These are phyloP conservation scores for Plectosphaerella sp. DNA, from an alignment of 2,329 filamentous ascomycete genomes.

Conservation along the genomic window DNA sequence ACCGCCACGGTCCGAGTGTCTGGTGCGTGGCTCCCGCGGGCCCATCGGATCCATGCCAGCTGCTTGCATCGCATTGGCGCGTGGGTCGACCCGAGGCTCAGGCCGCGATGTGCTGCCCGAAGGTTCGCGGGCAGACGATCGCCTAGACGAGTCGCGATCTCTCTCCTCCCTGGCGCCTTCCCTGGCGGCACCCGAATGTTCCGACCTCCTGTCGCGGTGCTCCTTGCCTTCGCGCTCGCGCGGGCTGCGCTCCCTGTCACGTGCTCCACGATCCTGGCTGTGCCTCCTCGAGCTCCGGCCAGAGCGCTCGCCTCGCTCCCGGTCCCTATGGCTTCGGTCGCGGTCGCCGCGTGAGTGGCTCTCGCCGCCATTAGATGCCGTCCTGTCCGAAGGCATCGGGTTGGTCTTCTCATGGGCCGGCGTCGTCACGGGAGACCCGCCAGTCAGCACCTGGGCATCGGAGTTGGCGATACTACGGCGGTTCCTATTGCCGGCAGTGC, in stretches of 20 bases:
- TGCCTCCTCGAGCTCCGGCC: conserved; percentile 30
- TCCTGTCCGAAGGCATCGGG: conserved; percentile 27
- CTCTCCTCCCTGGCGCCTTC: conserved; percentile 17
- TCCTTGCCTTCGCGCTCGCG: conserved; percentile 43
- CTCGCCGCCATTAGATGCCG: conserved; percentile 24
- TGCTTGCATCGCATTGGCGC: neutral
- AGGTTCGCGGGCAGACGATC: conserved; percentile 10
- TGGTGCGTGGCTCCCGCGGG: conserved; percentile 22
- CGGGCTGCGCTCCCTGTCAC: conserved; percentile 34
- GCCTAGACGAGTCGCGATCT: conserved; percentile 15
- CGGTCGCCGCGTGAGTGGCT: conserved; percentile 33
- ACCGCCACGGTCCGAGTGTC: conserved; percentile 6
- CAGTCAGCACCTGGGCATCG: conserved; percentile 52
- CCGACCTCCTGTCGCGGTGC: conserved; percentile 37
- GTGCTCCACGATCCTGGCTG: conserved; percentile 29
- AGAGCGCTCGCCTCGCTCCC: conserved; percentile 26
- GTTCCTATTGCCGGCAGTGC: conserved; percentile 29
- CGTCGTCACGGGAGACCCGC: conserved; percentile 45
- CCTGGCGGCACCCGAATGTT: conserved; percentile 12
- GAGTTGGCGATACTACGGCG: conserved; percentile 45
- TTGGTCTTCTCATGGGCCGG: conserved; percentile 46
- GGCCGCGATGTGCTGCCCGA: conserved; percentile 1
- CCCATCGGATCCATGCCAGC: neutral
- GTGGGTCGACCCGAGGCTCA: conserved; percentile 1
- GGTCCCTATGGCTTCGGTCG: conserved; percentile 25